Evolutionary conservation across 1,284 basidiomycete genomes (phyloP), one percentile per base, ranked within the genome.

Genomic region (Heliocybe sulcata): DNA sequence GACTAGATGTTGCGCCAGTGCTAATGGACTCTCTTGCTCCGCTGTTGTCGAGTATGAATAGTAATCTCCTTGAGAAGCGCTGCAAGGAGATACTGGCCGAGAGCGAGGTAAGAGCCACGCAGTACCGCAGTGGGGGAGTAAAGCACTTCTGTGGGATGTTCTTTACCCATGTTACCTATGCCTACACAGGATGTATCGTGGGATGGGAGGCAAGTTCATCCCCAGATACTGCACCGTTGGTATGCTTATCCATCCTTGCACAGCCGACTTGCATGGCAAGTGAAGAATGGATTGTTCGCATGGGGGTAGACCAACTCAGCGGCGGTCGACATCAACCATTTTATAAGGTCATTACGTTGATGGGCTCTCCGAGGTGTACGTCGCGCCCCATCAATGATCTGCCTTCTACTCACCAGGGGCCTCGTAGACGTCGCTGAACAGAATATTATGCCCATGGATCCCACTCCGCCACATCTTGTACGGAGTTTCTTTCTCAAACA

Each of bases 71-170:
- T 6, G 47, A 49, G 47, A 25, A 4, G 4, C 22, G 47, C 3
- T 49, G 47, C 47, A 20, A 26, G 22, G 9, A 49, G 23, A 20
- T 49, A 14, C 14, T 49, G 47, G n/a, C 6, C 22, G 27, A 49
- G 11, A 11, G 25, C 16, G 47, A 25, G 14, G 23, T 49, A 25
- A 29, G 27, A 22, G 27, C 20, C 47, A 8, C 47, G 4, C 14
- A 16, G 6, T 49, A n/a, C 14, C 47, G 23, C 23, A 12, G 16
- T 26, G 11, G 22, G 47, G 27, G 47, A 16, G 65, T 80, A 4
- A 64, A 68, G 60, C 71, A 74, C 61, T 80, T 78, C 57, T 78
- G 80, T 35, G 82, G 82, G 3, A 73, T 77, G 68, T 63, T 77
- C n/a, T 78, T 82, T 56, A 63, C 63, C 52, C 80, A 82, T 63